Conservation (phyloP, 331 rosid species). For the Pyrus hybrid region DNA sequence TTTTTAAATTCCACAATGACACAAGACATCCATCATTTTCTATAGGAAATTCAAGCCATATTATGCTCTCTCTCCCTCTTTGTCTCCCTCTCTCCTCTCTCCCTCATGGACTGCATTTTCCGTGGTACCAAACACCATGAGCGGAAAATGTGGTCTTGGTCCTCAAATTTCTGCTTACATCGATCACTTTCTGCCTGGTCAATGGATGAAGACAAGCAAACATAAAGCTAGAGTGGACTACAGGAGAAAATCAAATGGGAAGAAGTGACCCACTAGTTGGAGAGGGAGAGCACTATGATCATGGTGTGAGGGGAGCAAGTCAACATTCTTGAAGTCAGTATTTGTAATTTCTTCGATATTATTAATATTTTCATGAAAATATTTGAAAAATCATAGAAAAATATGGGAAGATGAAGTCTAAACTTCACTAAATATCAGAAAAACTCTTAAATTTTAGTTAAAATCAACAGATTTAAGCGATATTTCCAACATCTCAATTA, state of each 20-base stretch:
- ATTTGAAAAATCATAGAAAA: too few relatives aligned
- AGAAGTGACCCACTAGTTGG: neutral
- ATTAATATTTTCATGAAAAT: too few relatives aligned
- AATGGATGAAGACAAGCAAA: constrained; percentile 36
- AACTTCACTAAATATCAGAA: too few relatives aligned
- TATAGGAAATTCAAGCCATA: neutral
- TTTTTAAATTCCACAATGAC: too few relatives aligned
- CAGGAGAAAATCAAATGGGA: constrained; percentile 21
- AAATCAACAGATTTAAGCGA: too few relatives aligned
- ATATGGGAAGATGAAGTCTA: too few relatives aligned
- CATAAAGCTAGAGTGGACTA: constrained; percentile 35
- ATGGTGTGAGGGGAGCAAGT: neutral
- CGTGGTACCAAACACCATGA: constrained; percentile 56
- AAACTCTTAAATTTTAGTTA: too few relatives aligned
- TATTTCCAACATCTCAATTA: too few relatives aligned
- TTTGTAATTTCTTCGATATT: too few relatives aligned
- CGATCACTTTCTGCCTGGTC: constrained; percentile 37
- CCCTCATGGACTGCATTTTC: constrained; percentile 19
- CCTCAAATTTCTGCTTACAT: constrained; percentile 44
- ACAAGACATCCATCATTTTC: neutral
- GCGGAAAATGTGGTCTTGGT: constrained; percentile 27
- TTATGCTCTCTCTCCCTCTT: neutral
- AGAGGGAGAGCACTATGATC: neutral
- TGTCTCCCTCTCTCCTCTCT: neutral
- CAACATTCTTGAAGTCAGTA: neutral